A percentile compares a stretch with the other conserved stretches of the same genome.
phyloP scores from a whole-genome alignment of 139 green algal species.

The Chlamydomonas sp. region DNA sequence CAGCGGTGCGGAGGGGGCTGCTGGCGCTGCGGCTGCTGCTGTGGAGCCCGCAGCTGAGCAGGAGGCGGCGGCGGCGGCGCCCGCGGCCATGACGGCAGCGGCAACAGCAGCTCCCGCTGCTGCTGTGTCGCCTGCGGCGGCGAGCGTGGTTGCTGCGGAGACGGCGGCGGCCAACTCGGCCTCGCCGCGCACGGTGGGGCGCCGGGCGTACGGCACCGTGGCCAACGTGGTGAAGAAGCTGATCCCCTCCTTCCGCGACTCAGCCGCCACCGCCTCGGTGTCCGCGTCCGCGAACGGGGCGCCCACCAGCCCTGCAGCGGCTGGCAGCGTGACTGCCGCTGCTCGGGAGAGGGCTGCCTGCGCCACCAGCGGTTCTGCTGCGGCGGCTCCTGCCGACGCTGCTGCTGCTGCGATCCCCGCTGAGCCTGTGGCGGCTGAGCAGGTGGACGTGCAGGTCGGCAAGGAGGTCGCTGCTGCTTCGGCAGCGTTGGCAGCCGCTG shows the following conservation, averaged over 20 bases:
- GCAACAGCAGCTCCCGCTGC: background rate
- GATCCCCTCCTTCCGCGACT: constrained; percentile 3
- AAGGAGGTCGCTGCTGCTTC: too few relatives aligned
- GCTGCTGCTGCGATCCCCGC: too few relatives aligned
- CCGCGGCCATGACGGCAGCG: background rate
- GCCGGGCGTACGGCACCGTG: constrained; percentile 16
- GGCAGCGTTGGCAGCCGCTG: too few relatives aligned
- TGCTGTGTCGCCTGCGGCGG: background rate
- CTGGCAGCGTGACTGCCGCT: background rate
- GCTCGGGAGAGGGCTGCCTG: background rate
- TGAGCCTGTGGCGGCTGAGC: too few relatives aligned
- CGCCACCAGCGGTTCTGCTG: too few relatives aligned
- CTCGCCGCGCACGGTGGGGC: constrained; percentile 14
- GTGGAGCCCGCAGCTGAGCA: background rate
- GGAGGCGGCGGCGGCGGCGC: background rate
- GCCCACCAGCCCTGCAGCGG: background rate
- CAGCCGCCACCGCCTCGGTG: background rate
- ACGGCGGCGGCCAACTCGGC: background rate
- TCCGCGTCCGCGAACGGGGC: background rate
- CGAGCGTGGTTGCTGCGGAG: background rate
- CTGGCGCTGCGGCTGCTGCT: background rate
- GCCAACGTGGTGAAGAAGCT: constrained; percentile 17
- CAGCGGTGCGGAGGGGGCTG: too few relatives aligned
- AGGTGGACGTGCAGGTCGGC: too few relatives aligned
- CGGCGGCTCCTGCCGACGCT: too few relatives aligned